These are phyloP conservation scores for Solanum arcanum DNA, from an alignment of 257 asterid species.

Conservation along the genomic window DNA sequence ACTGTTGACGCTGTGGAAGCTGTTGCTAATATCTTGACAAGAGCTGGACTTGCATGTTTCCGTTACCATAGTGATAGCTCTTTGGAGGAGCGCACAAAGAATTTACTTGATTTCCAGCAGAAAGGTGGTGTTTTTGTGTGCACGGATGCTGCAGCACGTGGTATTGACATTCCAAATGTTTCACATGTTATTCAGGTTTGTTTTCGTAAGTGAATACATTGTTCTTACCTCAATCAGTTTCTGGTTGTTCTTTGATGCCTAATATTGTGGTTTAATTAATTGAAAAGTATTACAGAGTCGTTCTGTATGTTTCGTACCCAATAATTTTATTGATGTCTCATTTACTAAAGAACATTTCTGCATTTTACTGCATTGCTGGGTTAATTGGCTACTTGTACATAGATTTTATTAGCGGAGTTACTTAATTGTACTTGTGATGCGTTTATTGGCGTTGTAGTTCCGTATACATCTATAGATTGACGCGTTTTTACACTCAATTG, in stretches of 20 bases:
- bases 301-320: not conserved
- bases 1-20: conserved; percentile 94
- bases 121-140: conserved; percentile 95
- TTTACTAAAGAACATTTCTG: not conserved
- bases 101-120: conserved; percentile 58
- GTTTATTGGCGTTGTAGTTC: not conserved
- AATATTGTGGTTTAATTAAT: not conserved
- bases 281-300: not conserved
- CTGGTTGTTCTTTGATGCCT: not conserved
- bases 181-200: conserved; percentile 92
- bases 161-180: conserved; percentile 78
- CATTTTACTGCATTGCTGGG: not conserved
- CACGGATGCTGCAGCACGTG: conserved; percentile 98
- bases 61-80: conserved; percentile 71
- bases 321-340: not conserved
- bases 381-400: not conserved
- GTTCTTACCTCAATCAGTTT: not conserved
- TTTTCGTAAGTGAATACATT: not conserved
- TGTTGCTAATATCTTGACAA: conserved; percentile 49
- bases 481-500: not conserved
- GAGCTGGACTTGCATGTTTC: conserved; percentile 53
- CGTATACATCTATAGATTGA: not conserved
- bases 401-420: not conserved
- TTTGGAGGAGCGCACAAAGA: conserved; percentile 63
- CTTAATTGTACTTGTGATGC: not conserved